Conservation (phyloP, 768 basidiomycete species). For the Amanita polypyramis region DNA sequence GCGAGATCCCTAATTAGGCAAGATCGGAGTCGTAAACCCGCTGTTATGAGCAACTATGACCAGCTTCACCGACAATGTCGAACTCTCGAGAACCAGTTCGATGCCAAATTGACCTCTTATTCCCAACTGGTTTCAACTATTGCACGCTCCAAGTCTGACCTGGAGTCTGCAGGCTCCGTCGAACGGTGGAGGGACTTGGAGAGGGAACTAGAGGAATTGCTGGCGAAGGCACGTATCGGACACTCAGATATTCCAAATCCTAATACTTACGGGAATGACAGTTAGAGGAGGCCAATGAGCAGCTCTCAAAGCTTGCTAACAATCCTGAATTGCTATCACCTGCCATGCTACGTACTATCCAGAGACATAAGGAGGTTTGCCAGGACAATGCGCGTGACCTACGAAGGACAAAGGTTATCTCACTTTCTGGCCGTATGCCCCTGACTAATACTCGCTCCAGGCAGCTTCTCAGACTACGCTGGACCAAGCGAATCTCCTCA, state of each 20-base stretch:
- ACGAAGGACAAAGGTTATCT: conserved; percentile 67
- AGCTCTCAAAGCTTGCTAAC: conserved; percentile 57
- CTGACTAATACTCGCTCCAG: conserved; percentile 24
- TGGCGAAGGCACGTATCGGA: conserved; percentile 56
- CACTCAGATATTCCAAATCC: not conserved
- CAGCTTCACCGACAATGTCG: conserved; percentile 85
- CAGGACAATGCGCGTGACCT: conserved; percentile 84
- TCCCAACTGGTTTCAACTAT: conserved; percentile 71
- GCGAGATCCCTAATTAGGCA: not conserved
- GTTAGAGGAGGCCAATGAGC: conserved; percentile 83
- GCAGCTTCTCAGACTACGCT: conserved; percentile 73
- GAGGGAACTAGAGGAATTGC: conserved; percentile 73
- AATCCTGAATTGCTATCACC: conserved; percentile 65
- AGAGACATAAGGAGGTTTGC: conserved; percentile 83
- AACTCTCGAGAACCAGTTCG: conserved; percentile 88
- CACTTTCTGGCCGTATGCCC: not conserved
- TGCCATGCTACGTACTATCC: conserved; percentile 81
- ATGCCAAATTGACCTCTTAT: conserved; percentile 85
- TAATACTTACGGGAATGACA: conserved; percentile 22
- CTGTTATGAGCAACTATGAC: conserved; percentile 72
- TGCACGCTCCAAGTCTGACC: conserved; percentile 41
- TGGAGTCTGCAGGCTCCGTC: conserved; percentile 61
- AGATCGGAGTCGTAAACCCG: not conserved
- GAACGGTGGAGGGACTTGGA: conserved; percentile 80
- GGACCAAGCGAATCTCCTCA: conserved; percentile 80